Evolutionary conservation across 805 yeast species (phyloP).

Genomic region (Starmerella kuoi): DNA sequence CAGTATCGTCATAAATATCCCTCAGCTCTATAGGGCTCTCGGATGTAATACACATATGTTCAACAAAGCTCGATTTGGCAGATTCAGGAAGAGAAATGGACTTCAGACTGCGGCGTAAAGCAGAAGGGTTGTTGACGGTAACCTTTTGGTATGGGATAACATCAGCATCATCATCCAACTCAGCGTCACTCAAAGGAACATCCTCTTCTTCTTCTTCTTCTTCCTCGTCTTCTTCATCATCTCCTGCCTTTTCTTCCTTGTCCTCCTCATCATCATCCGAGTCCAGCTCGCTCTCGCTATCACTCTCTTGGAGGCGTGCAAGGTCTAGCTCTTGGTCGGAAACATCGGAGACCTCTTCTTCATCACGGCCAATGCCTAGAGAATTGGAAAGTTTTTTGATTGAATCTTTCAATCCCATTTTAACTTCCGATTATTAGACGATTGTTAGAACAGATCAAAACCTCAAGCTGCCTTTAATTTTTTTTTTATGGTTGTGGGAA

Average conservation of each 20-base stretch:
- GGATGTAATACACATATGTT: conserved; percentile 66
- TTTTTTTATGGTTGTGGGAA: too few species aligned
- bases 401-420: conserved; percentile 24
- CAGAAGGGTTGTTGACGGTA: conserved; percentile 78
- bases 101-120: conserved; percentile 32
- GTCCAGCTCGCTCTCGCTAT: conserved; percentile 21
- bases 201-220: conserved; percentile 68
- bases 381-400: conserved; percentile 20
- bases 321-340: conserved; percentile 29
- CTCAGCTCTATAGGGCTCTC: conserved; percentile 47
- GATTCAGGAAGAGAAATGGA: conserved; percentile 35
- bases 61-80: conserved; percentile 60
- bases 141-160: conserved; percentile 83
- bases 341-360: conserved; percentile 17
- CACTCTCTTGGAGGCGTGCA: conserved; percentile 29
- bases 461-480: too few species aligned
- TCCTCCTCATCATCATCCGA: conserved; percentile 26
- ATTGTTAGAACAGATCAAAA: too few species aligned
- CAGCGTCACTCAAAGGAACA: conserved; percentile 80
- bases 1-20: conserved; percentile 90
- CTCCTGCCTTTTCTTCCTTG: conserved; percentile 26
- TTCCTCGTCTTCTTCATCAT: conserved; percentile 35
- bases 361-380: conserved; percentile 18
- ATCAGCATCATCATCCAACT: conserved; percentile 87
- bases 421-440: too few species aligned